These are phyloP conservation scores for Fusarium penzigii DNA, from an alignment of 2,329 filamentous ascomycete genomes.

Conservation along the genomic window DNA sequence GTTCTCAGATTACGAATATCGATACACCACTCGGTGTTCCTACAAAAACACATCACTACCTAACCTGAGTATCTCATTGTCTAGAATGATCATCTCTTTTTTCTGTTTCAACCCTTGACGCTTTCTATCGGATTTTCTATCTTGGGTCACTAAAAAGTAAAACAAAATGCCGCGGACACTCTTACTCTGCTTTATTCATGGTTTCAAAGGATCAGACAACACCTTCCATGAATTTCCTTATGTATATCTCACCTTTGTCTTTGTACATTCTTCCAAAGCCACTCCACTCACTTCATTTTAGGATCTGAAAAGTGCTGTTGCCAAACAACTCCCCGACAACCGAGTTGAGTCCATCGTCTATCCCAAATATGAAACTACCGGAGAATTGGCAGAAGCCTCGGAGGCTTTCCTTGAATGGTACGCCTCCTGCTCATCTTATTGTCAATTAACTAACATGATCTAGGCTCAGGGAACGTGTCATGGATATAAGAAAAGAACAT, in stretches of 20 bases:
- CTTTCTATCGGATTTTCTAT: too few species aligned
- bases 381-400: slow-evolving; percentile 58
- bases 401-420: slow-evolving; percentile 50
- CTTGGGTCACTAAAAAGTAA: not conserved
- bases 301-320: slow-evolving; percentile 60
- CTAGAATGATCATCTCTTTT: not conserved
- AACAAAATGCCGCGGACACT: not conserved
- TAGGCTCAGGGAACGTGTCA: slow-evolving; percentile 79
- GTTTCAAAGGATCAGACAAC: slow-evolving; percentile 58
- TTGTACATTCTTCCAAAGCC: not conserved
- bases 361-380: slow-evolving; percentile 72
- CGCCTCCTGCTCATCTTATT: not conserved
- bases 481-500: slow-evolving; percentile 71
- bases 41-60: too few species aligned
- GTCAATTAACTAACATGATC: not conserved
- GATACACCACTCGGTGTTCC: too few species aligned
- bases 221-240: slow-evolving; percentile 69
- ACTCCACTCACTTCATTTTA: slow-evolving; percentile 11
- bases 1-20: not conserved
- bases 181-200: not conserved
- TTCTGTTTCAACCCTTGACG: not conserved
- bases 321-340: slow-evolving; percentile 60
- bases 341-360: slow-evolving; percentile 64
- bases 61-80: too few species aligned
- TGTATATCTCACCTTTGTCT: slow-evolving; percentile 24